These are phyloP conservation scores for Aspergillus amoenus DNA, from an alignment of 2,329 filamentous ascomycete genomes.

Conservation along the genomic window DNA sequence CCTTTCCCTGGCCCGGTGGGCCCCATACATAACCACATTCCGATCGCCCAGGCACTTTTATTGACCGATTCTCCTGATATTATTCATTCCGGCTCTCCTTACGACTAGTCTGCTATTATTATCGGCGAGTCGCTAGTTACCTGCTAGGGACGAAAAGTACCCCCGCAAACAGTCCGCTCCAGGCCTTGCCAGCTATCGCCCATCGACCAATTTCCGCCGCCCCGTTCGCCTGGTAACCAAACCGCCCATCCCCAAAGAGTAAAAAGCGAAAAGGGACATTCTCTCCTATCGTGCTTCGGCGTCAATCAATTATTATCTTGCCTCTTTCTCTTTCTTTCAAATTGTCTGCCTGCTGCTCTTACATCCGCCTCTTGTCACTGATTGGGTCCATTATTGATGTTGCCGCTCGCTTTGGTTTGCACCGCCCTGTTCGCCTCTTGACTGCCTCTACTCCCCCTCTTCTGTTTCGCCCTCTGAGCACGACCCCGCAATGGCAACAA, in stretches of 20 bases:
- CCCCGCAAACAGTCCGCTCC: slow-evolving; percentile 32
- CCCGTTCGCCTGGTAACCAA: slow-evolving; percentile 35
- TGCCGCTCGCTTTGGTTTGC: slow-evolving; percentile 17
- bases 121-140: neutral
- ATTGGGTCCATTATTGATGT: slow-evolving; percentile 11
- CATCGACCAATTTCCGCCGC: slow-evolving; percentile 9
- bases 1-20: slow-evolving; percentile 7
- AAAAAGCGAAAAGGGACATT: slow-evolving; percentile 11
- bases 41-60: slow-evolving; percentile 13
- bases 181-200: slow-evolving; percentile 13
- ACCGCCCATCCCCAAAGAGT: slow-evolving; percentile 12
- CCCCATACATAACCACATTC: slow-evolving; percentile 15
- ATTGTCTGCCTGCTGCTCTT: slow-evolving; percentile 8
- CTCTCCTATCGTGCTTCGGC: slow-evolving; percentile 7
- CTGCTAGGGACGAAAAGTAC: neutral
- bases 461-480: slow-evolving; percentile 17
- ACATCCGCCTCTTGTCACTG: slow-evolving; percentile 4
- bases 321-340: slow-evolving; percentile 6
- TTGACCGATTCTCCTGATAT: neutral
- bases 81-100: neutral
- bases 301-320: neutral
- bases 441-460: slow-evolving; percentile 7
- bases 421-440: slow-evolving; percentile 15
- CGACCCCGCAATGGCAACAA: slow-evolving; percentile 35
- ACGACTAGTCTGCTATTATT: slow-evolving; percentile 5